Base-by-base conservation (phyloP, 768 basidiomycete genomes). In the Postia placenta region DNA sequence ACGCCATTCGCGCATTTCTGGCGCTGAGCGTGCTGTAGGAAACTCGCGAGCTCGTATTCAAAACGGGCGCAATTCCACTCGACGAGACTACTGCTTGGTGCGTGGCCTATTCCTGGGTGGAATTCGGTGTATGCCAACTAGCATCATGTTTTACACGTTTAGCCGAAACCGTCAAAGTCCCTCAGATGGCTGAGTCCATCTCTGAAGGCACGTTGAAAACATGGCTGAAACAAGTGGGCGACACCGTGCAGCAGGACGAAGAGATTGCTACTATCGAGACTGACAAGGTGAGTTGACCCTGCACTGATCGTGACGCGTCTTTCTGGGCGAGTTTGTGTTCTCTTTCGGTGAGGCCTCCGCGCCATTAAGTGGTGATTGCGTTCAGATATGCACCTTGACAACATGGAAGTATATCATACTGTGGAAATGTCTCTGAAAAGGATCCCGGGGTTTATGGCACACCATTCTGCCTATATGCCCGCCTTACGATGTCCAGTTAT, bases 251-350 rank as follows among this genome's bases (percentile, higher is more conserved):
- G 64, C 85, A 74, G 24, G 95, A 98, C 64, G 95, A 98, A 70
- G 95, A 99, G 71, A 77, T 99, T 37, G 95, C 92, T 14, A 95
- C 92, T 39, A 97, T 98, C 56, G 95, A 98, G 73, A 99, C 95
- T 6, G 95, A 99, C 76, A 97, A 98, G 86, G 95, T 91, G 52
- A 49, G 72, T n/a, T n/a, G n/a, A n/a, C n/a, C n/a, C n/a, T n/a
- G n/a, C n/a, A n/a, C n/a, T n/a, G n/a, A n/a, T n/a, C n/a, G n/a
- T n/a, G n/a, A n/a, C n/a, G n/a, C n/a, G n/a, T n/a, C n/a, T n/a
- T n/a, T n/a, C n/a, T n/a, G n/a, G n/a, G n/a, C n/a, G n/a, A n/a
- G n/a, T n/a, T n/a, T n/a, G n/a, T n/a, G n/a, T n/a, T n/a, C n/a
- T n/a, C n/a, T n/a, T n/a, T n/a, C n/a, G n/a, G n/a, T n/a, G n/a